phyloP scores from a whole-genome alignment of 306 rosid species.

The Castanea mollissima region DNA sequence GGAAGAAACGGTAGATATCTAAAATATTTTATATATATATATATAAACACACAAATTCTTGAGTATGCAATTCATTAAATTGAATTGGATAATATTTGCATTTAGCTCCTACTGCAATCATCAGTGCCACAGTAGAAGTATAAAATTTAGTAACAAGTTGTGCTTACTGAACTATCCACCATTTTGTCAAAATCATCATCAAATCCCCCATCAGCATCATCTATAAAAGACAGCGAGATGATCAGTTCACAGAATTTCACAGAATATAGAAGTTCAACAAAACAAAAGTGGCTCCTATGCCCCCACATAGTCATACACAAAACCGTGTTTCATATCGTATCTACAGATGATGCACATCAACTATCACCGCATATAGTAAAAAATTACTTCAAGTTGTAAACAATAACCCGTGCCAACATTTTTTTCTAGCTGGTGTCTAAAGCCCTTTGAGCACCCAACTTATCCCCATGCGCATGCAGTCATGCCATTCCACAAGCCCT shows the following conservation, averaged over 20 bases:
- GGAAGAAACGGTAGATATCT: background rate
- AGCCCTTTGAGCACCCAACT: background rate
- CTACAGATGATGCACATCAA: background rate
- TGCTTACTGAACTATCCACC: slow-evolving; percentile 58
- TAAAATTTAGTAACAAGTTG: slow-evolving; percentile 3
- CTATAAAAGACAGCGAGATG: slow-evolving; percentile 37
- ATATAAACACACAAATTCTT: no score
- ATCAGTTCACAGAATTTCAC: background rate
- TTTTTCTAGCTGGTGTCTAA: background rate
- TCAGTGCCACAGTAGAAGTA: background rate
- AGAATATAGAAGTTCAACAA: slow-evolving; percentile 14
- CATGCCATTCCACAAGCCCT: background rate
- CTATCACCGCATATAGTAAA: background rate
- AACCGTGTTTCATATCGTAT: background rate
- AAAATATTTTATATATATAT: no score
- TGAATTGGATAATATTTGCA: no score
- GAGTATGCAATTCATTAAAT: no score
- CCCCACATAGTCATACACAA: background rate
- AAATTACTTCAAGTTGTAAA: background rate
- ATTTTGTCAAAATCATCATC: slow-evolving; percentile 57
- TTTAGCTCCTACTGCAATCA: no score
- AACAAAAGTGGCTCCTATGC: background rate
- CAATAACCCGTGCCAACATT: slow-evolving; percentile 1
- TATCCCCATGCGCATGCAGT: background rate
- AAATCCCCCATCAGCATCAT: slow-evolving; percentile 34